Evolutionary conservation across 108 stramenopile species (phyloP), one percentile per base, ranked within the genome.

Genomic region (Cylindrotheca closterium): DNA sequence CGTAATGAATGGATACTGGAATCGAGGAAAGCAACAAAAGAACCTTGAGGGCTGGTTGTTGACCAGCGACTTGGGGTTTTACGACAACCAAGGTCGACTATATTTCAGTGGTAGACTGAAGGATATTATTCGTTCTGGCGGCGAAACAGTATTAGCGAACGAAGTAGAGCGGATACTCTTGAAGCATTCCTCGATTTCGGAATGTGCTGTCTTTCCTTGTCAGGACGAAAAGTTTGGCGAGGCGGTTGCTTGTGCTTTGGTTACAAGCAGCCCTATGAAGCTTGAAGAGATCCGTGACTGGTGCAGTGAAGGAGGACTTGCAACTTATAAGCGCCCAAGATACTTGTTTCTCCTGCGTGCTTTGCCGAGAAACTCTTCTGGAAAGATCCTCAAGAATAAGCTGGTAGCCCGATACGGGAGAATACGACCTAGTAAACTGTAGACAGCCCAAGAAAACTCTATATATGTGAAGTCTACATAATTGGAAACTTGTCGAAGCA

Each of bases 1-100:
- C 67, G 73, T 90, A 2, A 94, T 94, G 93, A 79, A 77, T 65
- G 96, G 96, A 23, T 97, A 97, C 67, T 96, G 96, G 96, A 52
- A 63, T 27, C 82, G 92, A 53, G 79, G 83, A 21, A 67, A 23
- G 51, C 51, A 12, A 56, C 60, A 28, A 47, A 69, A 37, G 59
- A 34, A 0, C 27, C 24, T 1, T 1, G 47, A 54, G 50, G 58
- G 59, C 17, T 88, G 84, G 78, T 82, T 88, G 61, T 46, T 86
- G 30, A 87, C 86, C 28, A 89, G 73, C 56, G 93, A 95, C 70
- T 62, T 92, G 50, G 93, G 90, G 34, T 89, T 73, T 58, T 70
- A 79, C 28, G 83, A 85, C 52, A 33, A 74, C 17, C 53, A 58
- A 17, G 74, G 74, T 5, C 70, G 67, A 29, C 66, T 92, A 4